These are phyloP conservation scores for Nakataea oryzae DNA, from an alignment of 2,329 filamentous ascomycete genomes.

Conservation along the genomic window DNA sequence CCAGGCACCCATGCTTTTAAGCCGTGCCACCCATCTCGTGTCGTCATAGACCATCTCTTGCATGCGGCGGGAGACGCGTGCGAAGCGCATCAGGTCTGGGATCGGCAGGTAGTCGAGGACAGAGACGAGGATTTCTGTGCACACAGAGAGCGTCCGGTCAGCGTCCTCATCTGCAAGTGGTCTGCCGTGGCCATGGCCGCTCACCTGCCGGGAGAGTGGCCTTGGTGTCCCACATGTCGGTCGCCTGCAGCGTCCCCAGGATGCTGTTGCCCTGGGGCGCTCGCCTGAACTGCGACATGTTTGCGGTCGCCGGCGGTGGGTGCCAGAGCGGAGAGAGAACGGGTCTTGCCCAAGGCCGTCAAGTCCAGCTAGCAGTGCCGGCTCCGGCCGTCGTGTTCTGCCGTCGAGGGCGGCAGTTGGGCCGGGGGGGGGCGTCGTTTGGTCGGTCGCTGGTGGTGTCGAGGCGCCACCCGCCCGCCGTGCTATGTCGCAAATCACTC, in stretches of 20 bases:
- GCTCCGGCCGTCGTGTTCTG: too few relatives aligned
- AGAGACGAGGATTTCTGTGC: conserved; percentile 71
- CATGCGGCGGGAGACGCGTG: conserved; percentile 73
- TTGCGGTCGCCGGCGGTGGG: neutral
- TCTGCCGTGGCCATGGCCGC: conserved; percentile 9
- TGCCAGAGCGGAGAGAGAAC: neutral
- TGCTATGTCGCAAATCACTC: neutral
- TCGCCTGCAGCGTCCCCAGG: conserved; percentile 67
- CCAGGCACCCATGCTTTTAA: conserved; percentile 87
- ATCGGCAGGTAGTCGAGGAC: conserved; percentile 87
- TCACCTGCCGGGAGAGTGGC: conserved; percentile 73
- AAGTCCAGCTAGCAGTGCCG: neutral
- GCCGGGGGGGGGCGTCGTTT: neutral
- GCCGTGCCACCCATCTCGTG: conserved; percentile 79
- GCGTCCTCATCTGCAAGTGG: neutral
- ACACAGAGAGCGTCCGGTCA: neutral
- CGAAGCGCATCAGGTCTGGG: conserved; percentile 74
- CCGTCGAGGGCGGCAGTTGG: neutral
- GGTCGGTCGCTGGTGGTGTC: neutral
- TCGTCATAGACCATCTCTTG: conserved; percentile 99
- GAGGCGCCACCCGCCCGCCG: neutral
- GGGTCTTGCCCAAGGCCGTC: neutral
- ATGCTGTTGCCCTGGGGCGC: conserved; percentile 36
- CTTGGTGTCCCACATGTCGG: conserved; percentile 70
- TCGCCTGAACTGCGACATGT: conserved; percentile 4